Percentiles rank a stretch among this genome's conserved stretches.
These are phyloP conservation scores for Pseudogymnoascus sp. DNA, from an alignment of 2,329 filamentous ascomycete species.

Conservation along the genomic window DNA sequence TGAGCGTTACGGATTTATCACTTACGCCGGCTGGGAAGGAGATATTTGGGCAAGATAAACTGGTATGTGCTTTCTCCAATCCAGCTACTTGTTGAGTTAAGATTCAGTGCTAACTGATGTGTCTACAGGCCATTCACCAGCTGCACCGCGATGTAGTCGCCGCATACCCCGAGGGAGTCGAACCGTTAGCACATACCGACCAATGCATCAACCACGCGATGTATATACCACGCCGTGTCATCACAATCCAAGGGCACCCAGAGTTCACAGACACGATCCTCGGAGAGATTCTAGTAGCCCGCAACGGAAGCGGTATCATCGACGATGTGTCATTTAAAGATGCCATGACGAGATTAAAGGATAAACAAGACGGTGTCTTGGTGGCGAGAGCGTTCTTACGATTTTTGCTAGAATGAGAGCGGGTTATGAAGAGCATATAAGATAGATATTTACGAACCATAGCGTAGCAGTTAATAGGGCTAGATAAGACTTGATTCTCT, in stretches of 20 bases:
- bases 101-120: not conserved
- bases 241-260: constrained; percentile 80
- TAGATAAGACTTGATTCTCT: too few relatives aligned
- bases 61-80: constrained; percentile 33
- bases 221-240: constrained; percentile 57
- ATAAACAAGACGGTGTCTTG: constrained; percentile 70
- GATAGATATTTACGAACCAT: not conserved
- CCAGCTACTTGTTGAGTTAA: not conserved
- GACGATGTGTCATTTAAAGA: constrained; percentile 60
- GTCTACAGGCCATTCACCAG: constrained; percentile 61
- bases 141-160: constrained; percentile 79
- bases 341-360: constrained; percentile 56
- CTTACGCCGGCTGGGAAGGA: constrained; percentile 63
- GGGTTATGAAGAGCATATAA: not conserved
- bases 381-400: constrained; percentile 68
- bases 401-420: constrained; percentile 55
- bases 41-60: constrained; percentile 58
- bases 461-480: not conserved
- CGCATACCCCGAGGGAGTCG: constrained; percentile 52
- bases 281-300: constrained; percentile 55
- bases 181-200: constrained; percentile 56
- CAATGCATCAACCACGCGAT: constrained; percentile 73
- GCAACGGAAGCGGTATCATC: constrained; percentile 62
- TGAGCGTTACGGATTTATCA: constrained; percentile 62
- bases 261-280: constrained; percentile 72